These are phyloP conservation scores for Schwanniomyces polymorphus DNA, from an alignment of 805 yeast species.

Conservation along the genomic window DNA sequence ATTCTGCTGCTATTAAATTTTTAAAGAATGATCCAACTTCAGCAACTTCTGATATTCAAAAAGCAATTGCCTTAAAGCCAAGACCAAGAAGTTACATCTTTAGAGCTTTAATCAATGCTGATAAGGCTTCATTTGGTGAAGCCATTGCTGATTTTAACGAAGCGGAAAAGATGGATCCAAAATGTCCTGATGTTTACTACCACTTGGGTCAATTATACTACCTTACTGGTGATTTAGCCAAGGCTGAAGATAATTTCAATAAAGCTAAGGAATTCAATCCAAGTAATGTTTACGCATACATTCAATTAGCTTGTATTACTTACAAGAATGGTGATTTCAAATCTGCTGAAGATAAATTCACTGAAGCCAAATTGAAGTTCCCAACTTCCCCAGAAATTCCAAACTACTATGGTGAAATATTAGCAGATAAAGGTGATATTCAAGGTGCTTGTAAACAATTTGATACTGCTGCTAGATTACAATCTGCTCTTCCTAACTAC, in stretches of 20 bases:
- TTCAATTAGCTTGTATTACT: conserved; percentile 89
- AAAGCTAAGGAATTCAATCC: conserved; percentile 76
- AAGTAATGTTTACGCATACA: conserved; percentile 76
- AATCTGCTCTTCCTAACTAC: conserved; percentile 63
- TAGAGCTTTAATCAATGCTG: conserved; percentile 82
- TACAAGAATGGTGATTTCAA: conserved; percentile 70
- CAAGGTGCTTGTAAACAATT: conserved; percentile 78
- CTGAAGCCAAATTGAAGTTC: conserved; percentile 69
- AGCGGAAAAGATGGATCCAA: conserved; percentile 69
- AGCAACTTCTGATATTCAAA: conserved; percentile 64
- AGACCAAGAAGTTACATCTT: conserved; percentile 81
- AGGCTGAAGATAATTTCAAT: conserved; percentile 73
- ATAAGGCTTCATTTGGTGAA: conserved; percentile 61
- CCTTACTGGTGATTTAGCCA: conserved; percentile 68
- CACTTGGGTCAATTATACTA: conserved; percentile 93
- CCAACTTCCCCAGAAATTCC: conserved; percentile 90
- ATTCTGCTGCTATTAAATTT: conserved; percentile 79
- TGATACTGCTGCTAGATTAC: conserved; percentile 82
- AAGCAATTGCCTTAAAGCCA: conserved; percentile 66
- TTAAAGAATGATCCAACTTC: conserved; percentile 69
- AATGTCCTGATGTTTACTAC: conserved; percentile 81
- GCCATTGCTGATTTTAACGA: conserved; percentile 65
- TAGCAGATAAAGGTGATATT: conserved; percentile 76
- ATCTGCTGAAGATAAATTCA: conserved; percentile 65
- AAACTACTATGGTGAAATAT: conserved; percentile 92